Conservation (phyloP, 805 yeast species). For the Sugiyamaella boreocaroliniensis region DNA sequence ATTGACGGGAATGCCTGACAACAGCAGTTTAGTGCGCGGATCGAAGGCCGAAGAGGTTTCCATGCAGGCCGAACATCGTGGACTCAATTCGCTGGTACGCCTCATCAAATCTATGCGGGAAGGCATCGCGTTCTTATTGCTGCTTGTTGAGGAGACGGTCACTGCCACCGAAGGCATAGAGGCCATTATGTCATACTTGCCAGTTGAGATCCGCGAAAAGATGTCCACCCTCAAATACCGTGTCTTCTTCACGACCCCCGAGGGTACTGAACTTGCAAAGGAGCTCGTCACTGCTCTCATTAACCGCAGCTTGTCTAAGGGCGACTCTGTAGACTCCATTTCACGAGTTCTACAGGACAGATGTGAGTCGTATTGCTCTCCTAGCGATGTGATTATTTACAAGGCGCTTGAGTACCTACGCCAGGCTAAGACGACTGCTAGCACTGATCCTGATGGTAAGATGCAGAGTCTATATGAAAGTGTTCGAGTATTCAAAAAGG, state of each 20-base stretch:
- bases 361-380: conserved; percentile 91
- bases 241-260: conserved; percentile 69
- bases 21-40: conserved; percentile 3
- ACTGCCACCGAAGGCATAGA: conserved; percentile 42
- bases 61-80: conserved; percentile 81
- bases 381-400: conserved; percentile 87
- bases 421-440: conserved; percentile 71
- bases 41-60: conserved; percentile 28
- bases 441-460: conserved; percentile 59
- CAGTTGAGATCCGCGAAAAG: conserved; percentile 60
- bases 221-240: conserved; percentile 62
- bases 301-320: conserved; percentile 78
- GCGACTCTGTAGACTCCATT: conserved; percentile 87
- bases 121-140: conserved; percentile 80
- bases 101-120: conserved; percentile 76
- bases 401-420: conserved; percentile 89
- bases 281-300: conserved; percentile 85
- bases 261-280: conserved; percentile 59
- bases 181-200: conserved; percentile 63
- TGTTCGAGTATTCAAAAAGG: conserved; percentile 66
- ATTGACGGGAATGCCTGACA: conserved; percentile 28
- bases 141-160: conserved; percentile 62
- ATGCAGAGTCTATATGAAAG: conserved; percentile 66
- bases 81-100: conserved; percentile 69
- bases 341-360: conserved; percentile 84